phyloP scores from a whole-genome alignment of 495 filamentous ascomycete species.

The Hypoxylon cercidicola region DNA sequence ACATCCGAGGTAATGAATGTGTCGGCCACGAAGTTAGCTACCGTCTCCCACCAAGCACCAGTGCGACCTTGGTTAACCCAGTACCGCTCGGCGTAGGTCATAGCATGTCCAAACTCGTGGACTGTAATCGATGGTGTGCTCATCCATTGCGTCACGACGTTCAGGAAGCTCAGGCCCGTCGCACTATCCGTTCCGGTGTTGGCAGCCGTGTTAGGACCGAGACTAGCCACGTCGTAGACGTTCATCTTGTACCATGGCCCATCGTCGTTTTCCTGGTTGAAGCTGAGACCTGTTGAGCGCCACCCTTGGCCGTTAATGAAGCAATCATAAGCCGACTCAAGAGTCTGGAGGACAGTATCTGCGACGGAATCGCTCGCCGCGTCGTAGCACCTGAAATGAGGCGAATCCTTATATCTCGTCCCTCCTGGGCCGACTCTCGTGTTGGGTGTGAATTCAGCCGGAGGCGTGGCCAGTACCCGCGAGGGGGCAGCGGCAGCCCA shows the following conservation, averaged over 20 bases:
- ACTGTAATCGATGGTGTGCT: conserved; percentile 51
- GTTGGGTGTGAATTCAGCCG: conserved; percentile 53
- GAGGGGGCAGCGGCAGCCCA: conserved; percentile 33
- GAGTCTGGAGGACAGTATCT: conserved; percentile 43
- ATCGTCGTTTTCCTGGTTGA: conserved; percentile 47
- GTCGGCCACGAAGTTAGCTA: conserved; percentile 59
- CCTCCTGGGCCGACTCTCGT: conserved; percentile 52
- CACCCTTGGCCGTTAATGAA: conserved; percentile 55
- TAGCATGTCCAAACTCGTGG: conserved; percentile 58
- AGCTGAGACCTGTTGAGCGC: conserved; percentile 55
- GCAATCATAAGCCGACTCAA: conserved; percentile 58
- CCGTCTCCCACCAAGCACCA: conserved; percentile 60
- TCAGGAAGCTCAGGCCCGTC: conserved; percentile 52
- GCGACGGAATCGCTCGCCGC: conserved; percentile 42
- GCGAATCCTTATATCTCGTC: conserved; percentile 51
- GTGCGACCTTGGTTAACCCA: conserved; percentile 58
- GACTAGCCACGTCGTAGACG: conserved; percentile 45
- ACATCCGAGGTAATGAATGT: conserved; percentile 53
- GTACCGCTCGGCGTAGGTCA: conserved; percentile 53
- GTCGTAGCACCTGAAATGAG: conserved; percentile 58
- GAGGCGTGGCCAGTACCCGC: conserved; percentile 30
- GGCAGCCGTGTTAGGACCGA: conserved; percentile 53
- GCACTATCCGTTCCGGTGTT: conserved; percentile 50
- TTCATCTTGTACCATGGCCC: conserved; percentile 58
- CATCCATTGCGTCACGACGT: conserved; percentile 54